These are phyloP conservation scores for Phytopythium helicoides DNA, from an alignment of 352 stramenopile genomes.

Conservation along the genomic window DNA sequence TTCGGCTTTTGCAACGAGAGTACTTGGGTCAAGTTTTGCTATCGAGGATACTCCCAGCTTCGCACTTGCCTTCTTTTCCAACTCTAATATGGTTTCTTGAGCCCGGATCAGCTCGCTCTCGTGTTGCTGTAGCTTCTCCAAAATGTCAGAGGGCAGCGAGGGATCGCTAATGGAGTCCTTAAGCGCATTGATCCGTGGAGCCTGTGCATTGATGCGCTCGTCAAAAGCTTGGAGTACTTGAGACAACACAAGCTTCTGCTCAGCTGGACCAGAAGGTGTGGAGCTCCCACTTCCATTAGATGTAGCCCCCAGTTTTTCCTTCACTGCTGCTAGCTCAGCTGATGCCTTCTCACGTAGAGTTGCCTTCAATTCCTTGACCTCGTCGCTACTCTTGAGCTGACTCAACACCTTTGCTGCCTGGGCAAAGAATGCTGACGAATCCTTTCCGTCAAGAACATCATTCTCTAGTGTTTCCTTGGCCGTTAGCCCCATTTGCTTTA, in stretches of 20 bases:
- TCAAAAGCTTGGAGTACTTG: slow-evolving; percentile 67
- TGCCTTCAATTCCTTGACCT: slow-evolving; percentile 50
- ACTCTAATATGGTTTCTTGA: slow-evolving; percentile 45
- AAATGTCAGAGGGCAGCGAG: slow-evolving; percentile 37
- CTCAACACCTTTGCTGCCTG: slow-evolving; percentile 56
- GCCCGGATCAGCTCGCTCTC: slow-evolving; percentile 57
- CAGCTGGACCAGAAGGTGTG: slow-evolving; percentile 12
- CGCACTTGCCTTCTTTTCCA: slow-evolving; percentile 59
- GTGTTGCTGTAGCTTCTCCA: slow-evolving; percentile 54
- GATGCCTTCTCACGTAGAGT: slow-evolving; percentile 43
- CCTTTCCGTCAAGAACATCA: slow-evolving; percentile 62
- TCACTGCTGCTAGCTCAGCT: slow-evolving; percentile 35
- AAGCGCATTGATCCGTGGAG: slow-evolving; percentile 34
- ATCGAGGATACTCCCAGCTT: slow-evolving; percentile 64
- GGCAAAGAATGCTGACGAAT: slow-evolving; percentile 59
- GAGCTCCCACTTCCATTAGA: slow-evolving; percentile 10
- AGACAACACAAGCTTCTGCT: slow-evolving; percentile 54
- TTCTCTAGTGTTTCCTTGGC: slow-evolving; percentile 62
- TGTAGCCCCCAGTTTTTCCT: slow-evolving; percentile 17
- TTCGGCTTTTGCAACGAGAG: slow-evolving; percentile 62
- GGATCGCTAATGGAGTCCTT: slow-evolving; percentile 38
- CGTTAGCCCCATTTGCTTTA: slow-evolving; percentile 44
- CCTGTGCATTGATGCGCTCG: slow-evolving; percentile 41
- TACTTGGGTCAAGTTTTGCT: slow-evolving; percentile 44
- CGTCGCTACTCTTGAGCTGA: slow-evolving; percentile 56